These are phyloP conservation scores for Botrytis squamosa DNA, from an alignment of 2,329 filamentous ascomycete species.

Conservation along the genomic window DNA sequence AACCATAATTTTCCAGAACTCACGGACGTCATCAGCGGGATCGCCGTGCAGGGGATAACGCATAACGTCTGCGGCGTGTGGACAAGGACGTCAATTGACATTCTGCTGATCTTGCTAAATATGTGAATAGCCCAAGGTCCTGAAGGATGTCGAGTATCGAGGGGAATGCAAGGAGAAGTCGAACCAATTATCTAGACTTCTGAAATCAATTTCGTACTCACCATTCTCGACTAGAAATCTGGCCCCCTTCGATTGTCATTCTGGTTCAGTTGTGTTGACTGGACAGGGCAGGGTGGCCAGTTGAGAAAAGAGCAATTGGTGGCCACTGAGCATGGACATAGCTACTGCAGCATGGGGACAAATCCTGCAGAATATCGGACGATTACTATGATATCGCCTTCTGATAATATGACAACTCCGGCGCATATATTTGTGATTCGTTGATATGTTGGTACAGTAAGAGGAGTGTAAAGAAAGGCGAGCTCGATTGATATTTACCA, in stretches of 20 bases:
- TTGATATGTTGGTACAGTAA: conserved; percentile 6
- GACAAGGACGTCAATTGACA: not conserved
- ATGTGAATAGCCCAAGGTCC: not conserved
- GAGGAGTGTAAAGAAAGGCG: conserved; percentile 5
- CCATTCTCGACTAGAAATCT: not conserved
- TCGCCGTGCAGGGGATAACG: conserved; percentile 7
- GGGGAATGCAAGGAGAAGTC: not conserved
- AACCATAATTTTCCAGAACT: not conserved
- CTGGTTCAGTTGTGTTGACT: not conserved
- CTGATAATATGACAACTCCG: not conserved
- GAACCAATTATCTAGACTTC: not conserved
- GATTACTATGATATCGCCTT: not conserved
- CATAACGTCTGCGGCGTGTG: not conserved
- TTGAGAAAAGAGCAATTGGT: not conserved
- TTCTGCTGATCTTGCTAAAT: not conserved
- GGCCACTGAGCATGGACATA: not conserved
- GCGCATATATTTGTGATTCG: not conserved
- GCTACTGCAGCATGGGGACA: not conserved
- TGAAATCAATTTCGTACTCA: not conserved
- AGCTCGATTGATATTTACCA: not conserved
- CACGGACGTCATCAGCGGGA: not conserved
- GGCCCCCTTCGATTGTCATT: not conserved
- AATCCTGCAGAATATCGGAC: not conserved
- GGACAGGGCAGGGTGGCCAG: not conserved
- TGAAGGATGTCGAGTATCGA: not conserved